Percentiles rank a stretch among this genome's conserved stretches.
These are phyloP conservation scores for Thermothelomyces thermophilus DNA, from an alignment of 2,329 filamentous ascomycete genomes.

Conservation along the genomic window DNA sequence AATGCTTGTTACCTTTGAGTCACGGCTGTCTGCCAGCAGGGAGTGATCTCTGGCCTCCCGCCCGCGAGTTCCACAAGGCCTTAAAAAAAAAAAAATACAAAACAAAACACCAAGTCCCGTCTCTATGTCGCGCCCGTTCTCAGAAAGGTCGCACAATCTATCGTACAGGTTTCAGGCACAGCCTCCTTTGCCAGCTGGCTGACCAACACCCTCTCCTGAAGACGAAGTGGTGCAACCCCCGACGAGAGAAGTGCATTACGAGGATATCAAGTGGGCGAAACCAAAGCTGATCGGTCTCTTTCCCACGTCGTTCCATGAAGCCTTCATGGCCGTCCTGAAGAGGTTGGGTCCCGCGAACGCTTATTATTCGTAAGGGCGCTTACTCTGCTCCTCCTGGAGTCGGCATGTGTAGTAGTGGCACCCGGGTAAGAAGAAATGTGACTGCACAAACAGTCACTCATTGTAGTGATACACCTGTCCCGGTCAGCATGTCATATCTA, in stretches of 20 bases:
- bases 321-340: not conserved
- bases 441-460: slow-evolving; percentile 48
- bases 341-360: no score
- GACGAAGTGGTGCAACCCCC: not conserved
- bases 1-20: slow-evolving; percentile 8
- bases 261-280: not conserved
- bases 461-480: slow-evolving; percentile 81
- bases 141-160: slow-evolving; percentile 10
- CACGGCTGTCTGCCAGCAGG: not conserved
- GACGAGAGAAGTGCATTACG: not conserved
- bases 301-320: not conserved
- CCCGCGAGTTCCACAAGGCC: no score
- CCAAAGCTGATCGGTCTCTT: not conserved
- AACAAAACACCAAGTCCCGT: not conserved
- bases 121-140: not conserved
- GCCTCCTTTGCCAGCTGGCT: not conserved
- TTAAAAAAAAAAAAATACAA: not conserved
- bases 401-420: not conserved
- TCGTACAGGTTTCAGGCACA: slow-evolving; percentile 14
- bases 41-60: slow-evolving; percentile 6
- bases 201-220: not conserved
- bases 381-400: no score
- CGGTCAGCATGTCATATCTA: slow-evolving; percentile 13
- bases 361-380: no score
- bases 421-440: not conserved